phyloP scores from a whole-genome alignment of 192 early-diverging fungal genomes.

The Spinellus fusiger region DNA sequence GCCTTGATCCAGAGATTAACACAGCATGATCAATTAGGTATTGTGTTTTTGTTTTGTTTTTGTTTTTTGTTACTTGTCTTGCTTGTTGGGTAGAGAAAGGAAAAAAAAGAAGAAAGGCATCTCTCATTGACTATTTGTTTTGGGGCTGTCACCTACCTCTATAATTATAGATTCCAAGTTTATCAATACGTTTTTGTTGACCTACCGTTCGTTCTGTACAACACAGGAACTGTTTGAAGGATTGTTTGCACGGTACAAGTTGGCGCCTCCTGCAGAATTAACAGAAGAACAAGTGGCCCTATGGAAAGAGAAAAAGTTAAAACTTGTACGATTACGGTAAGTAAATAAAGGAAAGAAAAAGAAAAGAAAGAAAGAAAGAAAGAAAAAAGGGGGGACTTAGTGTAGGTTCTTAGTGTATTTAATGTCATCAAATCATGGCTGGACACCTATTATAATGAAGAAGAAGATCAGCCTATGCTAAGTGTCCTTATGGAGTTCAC shows the following conservation, averaged over 20 bases:
- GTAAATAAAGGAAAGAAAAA: not conserved
- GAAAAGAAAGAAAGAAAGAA: not conserved
- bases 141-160: not conserved
- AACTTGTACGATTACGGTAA: slow-evolving; percentile 74
- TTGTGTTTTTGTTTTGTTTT: slow-evolving; percentile 10
- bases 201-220: slow-evolving; percentile 85
- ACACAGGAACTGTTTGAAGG: slow-evolving; percentile 73
- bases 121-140: not conserved
- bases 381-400: too few relatives aligned
- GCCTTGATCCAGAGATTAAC: slow-evolving; percentile 78
- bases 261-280: slow-evolving; percentile 64
- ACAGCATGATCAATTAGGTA: slow-evolving; percentile 63
- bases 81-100: not conserved
- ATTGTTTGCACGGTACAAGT: slow-evolving; percentile 70
- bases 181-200: slow-evolving; percentile 80
- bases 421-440: slow-evolving; percentile 92
- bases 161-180: slow-evolving; percentile 63
- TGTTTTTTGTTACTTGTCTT: not conserved
- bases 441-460: slow-evolving; percentile 77
- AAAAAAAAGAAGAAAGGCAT: not conserved
- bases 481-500: slow-evolving; percentile 11
- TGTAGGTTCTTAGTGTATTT: slow-evolving; percentile 48
- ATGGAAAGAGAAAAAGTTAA: slow-evolving; percentile 85
- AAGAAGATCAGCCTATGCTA: slow-evolving; percentile 46
- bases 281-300: slow-evolving; percentile 57